Evolutionary conservation across 768 basidiomycete genomes (phyloP), one percentile per base, ranked within the genome.

Genomic region (Mycena vulgaris): DNA sequence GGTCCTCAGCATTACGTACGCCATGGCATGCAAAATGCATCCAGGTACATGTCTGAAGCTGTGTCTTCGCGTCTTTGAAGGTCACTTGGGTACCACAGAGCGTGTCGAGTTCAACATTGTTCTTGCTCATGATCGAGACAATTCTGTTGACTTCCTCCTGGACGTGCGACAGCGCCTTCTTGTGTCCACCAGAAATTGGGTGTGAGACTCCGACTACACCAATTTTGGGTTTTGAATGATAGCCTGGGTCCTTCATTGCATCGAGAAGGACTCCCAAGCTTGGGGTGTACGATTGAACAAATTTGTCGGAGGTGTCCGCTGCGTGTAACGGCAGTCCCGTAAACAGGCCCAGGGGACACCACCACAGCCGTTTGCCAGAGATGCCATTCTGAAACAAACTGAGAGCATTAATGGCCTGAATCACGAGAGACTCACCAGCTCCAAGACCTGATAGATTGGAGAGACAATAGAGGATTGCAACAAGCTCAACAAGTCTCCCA

Each of bases 1-100:
- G 79, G 25, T 74, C 56, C 2, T 11, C 1, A 4, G 27, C n/a
- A 14, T 85, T 77, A 52, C 84, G 80, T 21, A 70, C 59, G 14
- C 79, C 83, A 30, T 83, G 82, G 55, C 83, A 85, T 0, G 85
- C 80, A 5, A 86, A 61, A 64, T 87, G 85, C 19, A 80, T 48
- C 79, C 79, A 80, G 3, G 63, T 13, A n/a, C 30, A 28, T 48
- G 62, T 48, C 63, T 59, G 0, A 4, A 61, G 59, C n/a, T 48
- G 28, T 25, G 5, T 33, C 8, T 4, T 35, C 31, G 33, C 59
- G 3, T 31, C 16, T 5, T 30, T 6, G 21, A 45, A 7, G 7
- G 57, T 59, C 17, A 40, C n/a, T 13, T 57, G 21, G 19, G 21
- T 4, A 33, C 19, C 30, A 53, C 2, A 5, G 9, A 33, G 31